Evolutionary conservation across 2,329 filamentous ascomycete species (phyloP).

Genomic region (Cladophialophora yegresii): DNA sequence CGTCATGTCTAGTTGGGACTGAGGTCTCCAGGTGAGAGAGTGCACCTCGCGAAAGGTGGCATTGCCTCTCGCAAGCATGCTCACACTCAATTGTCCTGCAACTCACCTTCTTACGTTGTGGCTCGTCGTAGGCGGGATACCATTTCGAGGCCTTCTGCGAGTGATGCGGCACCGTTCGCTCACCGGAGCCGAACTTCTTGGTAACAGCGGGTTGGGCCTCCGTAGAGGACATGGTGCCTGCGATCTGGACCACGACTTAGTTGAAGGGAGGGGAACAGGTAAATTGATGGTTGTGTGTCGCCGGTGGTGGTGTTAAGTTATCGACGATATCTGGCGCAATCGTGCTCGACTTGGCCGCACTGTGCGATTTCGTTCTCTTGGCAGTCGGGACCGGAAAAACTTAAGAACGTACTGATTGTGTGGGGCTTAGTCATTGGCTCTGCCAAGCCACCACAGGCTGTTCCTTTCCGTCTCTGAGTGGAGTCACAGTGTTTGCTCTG

Average conservation of each 20-base stretch:
- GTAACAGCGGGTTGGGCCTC: constrained; percentile 56
- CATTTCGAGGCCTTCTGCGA: constrained; percentile 97
- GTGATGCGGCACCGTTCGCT: constrained; percentile 82
- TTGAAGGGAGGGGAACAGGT: constrained; percentile 4
- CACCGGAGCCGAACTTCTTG: constrained; percentile 98
- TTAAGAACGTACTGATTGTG: not conserved
- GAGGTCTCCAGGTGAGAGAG: not conserved
- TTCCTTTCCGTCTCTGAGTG: not conserved
- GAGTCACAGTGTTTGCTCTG: constrained; percentile 12
- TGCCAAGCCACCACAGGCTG: not conserved
- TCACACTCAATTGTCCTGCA: constrained; percentile 16
- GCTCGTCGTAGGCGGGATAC: constrained; percentile 94
- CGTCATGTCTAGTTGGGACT: not conserved
- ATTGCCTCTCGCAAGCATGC: not conserved
- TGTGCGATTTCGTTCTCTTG: constrained; percentile 7
- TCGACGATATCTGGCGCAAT: not conserved
- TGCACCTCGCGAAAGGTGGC: not conserved
- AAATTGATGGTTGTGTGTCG: constrained; percentile 11
- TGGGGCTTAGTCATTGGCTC: not conserved
- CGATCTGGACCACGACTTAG: constrained; percentile 28
- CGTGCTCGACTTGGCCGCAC: not conserved
- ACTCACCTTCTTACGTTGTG: constrained; percentile 92
- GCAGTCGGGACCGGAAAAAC: not conserved
- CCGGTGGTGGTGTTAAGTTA: constrained; percentile 6
- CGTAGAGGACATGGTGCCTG: constrained; percentile 57